These are phyloP conservation scores for Kodamaea leandrae DNA, from an alignment of 805 yeast species.

Conservation along the genomic window DNA sequence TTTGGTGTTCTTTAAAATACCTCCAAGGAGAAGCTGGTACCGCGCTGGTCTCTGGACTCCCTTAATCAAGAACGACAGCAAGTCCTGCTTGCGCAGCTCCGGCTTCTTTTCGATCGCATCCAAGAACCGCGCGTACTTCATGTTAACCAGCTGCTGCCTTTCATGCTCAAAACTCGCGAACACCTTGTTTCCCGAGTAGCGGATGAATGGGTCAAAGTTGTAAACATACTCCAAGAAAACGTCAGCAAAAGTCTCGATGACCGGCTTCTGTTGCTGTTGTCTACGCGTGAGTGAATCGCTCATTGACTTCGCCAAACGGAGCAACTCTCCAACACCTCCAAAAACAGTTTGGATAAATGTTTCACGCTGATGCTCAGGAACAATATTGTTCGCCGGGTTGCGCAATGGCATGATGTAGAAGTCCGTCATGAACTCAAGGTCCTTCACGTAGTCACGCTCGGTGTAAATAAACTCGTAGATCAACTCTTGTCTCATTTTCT, in stretches of 20 bases:
- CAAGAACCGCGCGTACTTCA: slow-evolving; percentile 88
- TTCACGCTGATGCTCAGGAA: slow-evolving; percentile 86
- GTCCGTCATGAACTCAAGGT: slow-evolving; percentile 87
- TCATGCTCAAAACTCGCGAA: slow-evolving; percentile 95
- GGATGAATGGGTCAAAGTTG: slow-evolving; percentile 85
- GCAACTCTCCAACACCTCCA: slow-evolving; percentile 83
- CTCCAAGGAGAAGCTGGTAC: slow-evolving; percentile 79
- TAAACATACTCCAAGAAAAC: slow-evolving; percentile 80
- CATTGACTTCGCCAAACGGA: slow-evolving; percentile 75
- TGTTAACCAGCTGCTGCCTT: slow-evolving; percentile 85
- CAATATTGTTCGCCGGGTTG: slow-evolving; percentile 68
- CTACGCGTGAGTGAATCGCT: slow-evolving; percentile 88
- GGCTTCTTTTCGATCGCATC: slow-evolving; percentile 85
- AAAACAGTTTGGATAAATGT: slow-evolving; percentile 90
- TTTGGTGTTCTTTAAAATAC: slow-evolving; percentile 77
- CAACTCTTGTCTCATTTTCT: slow-evolving; percentile 90
- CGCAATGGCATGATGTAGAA: slow-evolving; percentile 91
- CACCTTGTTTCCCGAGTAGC: slow-evolving; percentile 91
- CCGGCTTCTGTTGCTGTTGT: slow-evolving; percentile 76
- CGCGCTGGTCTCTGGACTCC: slow-evolving; percentile 96
- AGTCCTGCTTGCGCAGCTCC: slow-evolving; percentile 84
- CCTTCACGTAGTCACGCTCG: slow-evolving; percentile 93
- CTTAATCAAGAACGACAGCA: slow-evolving; percentile 88
- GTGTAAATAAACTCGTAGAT: slow-evolving; percentile 92
- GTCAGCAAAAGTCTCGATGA: slow-evolving; percentile 84